Evolutionary conservation across 768 basidiomycete species (phyloP).

Genomic region (Suillus clintonianus): DNA sequence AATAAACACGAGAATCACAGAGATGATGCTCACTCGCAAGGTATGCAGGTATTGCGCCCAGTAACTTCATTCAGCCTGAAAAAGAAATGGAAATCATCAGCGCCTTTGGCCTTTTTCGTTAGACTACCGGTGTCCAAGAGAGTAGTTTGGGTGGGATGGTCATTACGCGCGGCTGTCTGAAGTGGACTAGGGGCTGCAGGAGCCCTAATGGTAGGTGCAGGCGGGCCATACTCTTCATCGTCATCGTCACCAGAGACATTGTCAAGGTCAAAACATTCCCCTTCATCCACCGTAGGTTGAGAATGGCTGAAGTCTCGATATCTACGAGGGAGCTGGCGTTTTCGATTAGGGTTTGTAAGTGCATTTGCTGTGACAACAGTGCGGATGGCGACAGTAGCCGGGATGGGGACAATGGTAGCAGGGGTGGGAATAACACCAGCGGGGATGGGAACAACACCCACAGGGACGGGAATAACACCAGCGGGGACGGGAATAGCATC

Average conservation of each 20-base stretch:
- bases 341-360: no score
- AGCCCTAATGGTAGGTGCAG: not conserved
- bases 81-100: not conserved
- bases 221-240: not conserved
- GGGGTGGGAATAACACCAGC: no score
- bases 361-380: no score
- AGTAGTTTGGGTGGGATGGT: not conserved
- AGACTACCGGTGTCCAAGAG: not conserved
- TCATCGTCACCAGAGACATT: not conserved
- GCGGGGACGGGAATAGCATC: no score
- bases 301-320: no score
- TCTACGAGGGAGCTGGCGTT: no score
- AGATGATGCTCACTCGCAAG: not conserved
- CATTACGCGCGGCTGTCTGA: not conserved
- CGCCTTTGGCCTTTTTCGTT: not conserved
- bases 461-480: no score
- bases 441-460: no score
- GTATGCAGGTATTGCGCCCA: not conserved
- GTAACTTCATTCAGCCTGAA: not conserved
- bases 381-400: no score
- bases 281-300: no score
- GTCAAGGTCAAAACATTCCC: no score
- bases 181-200: not conserved
- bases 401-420: no score
- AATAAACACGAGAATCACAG: not conserved